These are phyloP conservation scores for Coriolopsis trogii DNA, from an alignment of 1,284 basidiomycete species.

Conservation along the genomic window DNA sequence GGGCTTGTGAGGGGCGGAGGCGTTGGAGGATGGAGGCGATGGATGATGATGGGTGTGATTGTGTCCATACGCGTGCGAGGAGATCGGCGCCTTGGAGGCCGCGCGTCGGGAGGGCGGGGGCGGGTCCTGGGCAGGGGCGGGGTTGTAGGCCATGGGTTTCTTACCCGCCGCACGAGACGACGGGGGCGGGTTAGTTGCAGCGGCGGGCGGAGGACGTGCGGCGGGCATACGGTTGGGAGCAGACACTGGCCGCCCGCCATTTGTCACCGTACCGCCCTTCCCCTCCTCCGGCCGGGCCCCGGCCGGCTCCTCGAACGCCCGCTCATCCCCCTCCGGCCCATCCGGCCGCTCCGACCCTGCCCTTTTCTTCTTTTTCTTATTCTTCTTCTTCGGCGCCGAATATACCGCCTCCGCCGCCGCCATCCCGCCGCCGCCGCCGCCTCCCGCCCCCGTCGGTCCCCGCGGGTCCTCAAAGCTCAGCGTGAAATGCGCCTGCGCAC, in stretches of 20 bases:
- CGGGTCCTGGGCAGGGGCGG: slow-evolving; percentile 33
- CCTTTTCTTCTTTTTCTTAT: slow-evolving; percentile 41
- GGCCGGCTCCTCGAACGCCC: slow-evolving; percentile 32
- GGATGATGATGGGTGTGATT: slow-evolving; percentile 63
- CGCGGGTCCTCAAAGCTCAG: slow-evolving; percentile 42
- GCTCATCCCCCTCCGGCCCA: not conserved
- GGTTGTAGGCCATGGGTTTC: slow-evolving; percentile 66
- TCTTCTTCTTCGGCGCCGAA: slow-evolving; percentile 34
- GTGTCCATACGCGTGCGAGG: slow-evolving; percentile 54
- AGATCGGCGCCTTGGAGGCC: slow-evolving; percentile 70
- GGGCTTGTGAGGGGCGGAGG: slow-evolving; percentile 52
- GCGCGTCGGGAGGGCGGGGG: slow-evolving; percentile 51
- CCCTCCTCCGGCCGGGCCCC: slow-evolving; percentile 31
- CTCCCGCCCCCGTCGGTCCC: slow-evolving; percentile 10
- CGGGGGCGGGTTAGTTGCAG: slow-evolving; percentile 45
- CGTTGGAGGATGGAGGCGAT: slow-evolving; percentile 70
- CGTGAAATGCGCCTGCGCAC: slow-evolving; percentile 41
- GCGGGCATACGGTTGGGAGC: slow-evolving; percentile 46
- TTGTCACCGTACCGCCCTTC: slow-evolving; percentile 33
- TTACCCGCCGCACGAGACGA: slow-evolving; percentile 77
- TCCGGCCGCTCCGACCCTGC: slow-evolving; percentile 29
- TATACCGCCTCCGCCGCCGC: slow-evolving; percentile 21
- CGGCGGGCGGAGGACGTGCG: slow-evolving; percentile 40
- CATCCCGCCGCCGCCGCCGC: slow-evolving; percentile 5
- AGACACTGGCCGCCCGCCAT: slow-evolving; percentile 45